These are phyloP conservation scores for Rhynchospora tenuis DNA, from an alignment of 176 grass and related monocot genomes.

Conservation along the genomic window DNA sequence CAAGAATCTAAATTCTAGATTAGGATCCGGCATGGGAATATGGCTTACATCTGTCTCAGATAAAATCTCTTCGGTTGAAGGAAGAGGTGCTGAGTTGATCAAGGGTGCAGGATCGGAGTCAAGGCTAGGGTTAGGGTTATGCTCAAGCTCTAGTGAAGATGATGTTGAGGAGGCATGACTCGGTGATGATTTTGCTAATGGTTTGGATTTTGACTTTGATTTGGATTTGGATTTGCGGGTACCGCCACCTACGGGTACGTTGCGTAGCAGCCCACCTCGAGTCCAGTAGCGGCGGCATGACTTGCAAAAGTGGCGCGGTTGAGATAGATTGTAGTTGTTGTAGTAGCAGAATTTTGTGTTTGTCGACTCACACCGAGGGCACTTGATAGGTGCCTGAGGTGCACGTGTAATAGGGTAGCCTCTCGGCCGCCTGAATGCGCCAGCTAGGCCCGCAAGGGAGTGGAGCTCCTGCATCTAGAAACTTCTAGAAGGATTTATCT, in stretches of 20 bases:
- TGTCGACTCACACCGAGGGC: constrained; percentile 83
- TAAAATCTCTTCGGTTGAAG: constrained; percentile 16
- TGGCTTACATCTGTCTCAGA: constrained; percentile 16
- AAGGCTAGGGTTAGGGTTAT: constrained; percentile 3
- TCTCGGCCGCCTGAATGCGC: constrained; percentile 1
- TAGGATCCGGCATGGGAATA: constrained; percentile 4
- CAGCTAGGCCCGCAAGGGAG: constrained; percentile 10
- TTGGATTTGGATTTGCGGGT: constrained; percentile 62
- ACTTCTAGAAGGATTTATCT: constrained; percentile 4
- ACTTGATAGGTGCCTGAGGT: constrained; percentile 56
- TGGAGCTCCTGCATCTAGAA: constrained; percentile 49
- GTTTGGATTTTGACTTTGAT: constrained; percentile 21
- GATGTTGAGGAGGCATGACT: not conserved
- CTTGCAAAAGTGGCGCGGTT: constrained; percentile 97
- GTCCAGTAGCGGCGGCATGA: constrained; percentile 97
- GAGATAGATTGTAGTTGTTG: constrained; percentile 94
- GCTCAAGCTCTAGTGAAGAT: not conserved
- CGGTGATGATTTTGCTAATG: not conserved
- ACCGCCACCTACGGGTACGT: constrained; percentile 83
- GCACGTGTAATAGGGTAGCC: not conserved
- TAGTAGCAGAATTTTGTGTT: constrained; percentile 99
- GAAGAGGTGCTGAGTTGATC: not conserved
- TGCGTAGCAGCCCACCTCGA: constrained; percentile 80
- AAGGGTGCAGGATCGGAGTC: not conserved
- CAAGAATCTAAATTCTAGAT: constrained; percentile 8